These are phyloP conservation scores for Neoboletus subvelutipes DNA, from an alignment of 768 basidiomycete genomes.

Conservation along the genomic window DNA sequence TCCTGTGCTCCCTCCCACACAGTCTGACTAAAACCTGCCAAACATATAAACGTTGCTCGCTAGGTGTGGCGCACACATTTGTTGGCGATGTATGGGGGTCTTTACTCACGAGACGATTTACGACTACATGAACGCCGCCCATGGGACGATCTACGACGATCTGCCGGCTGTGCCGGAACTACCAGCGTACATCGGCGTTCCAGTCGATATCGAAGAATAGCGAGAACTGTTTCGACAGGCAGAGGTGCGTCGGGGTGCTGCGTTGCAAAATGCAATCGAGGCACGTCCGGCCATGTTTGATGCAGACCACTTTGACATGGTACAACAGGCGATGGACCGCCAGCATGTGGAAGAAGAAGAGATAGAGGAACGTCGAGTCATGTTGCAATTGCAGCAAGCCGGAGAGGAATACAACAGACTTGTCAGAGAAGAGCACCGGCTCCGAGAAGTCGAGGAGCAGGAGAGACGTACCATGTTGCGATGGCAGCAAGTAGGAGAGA, in stretches of 20 bases:
- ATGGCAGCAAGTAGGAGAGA: too few species aligned
- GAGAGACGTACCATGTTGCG: too few species aligned
- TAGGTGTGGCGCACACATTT: too few species aligned
- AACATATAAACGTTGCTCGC: too few species aligned
- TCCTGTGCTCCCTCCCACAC: not conserved
- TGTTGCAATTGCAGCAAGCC: slow-evolving; percentile 1
- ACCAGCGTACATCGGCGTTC: slow-evolving; percentile 7
- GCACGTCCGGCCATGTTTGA: not conserved
- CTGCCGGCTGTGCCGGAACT: slow-evolving; percentile 2
- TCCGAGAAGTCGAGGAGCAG: too few species aligned
- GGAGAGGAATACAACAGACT: too few species aligned
- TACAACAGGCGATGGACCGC: not conserved
- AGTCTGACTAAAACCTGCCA: not conserved
- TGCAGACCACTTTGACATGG: not conserved
- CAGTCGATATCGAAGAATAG: too few species aligned
- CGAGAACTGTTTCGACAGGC: slow-evolving; percentile 15
- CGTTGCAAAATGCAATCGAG: not conserved
- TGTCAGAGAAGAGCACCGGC: too few species aligned
- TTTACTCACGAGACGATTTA: slow-evolving; percentile 34
- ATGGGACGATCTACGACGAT: slow-evolving; percentile 32
- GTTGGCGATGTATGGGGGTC: too few species aligned
- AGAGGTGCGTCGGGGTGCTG: slow-evolving; percentile 10
- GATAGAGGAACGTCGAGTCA: not conserved
- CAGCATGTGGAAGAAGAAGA: slow-evolving; percentile 2
- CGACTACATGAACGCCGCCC: slow-evolving; percentile 36